Conservation (phyloP, 495 filamentous ascomycete species). For the Annulohypoxylon stygium region DNA sequence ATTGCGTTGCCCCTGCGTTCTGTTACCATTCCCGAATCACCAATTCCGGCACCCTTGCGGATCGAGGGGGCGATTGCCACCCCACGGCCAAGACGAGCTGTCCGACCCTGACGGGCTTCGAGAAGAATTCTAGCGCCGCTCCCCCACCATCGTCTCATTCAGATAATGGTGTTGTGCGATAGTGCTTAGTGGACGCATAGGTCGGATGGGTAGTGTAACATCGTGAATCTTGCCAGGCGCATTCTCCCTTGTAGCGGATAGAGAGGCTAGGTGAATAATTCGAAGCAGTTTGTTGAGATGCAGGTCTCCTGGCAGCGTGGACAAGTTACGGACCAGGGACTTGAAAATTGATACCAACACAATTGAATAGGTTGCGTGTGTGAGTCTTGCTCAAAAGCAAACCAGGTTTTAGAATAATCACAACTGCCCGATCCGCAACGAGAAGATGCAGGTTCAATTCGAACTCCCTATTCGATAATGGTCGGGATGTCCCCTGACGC, state of each 20-base stretch:
- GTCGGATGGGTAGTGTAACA: constrained; percentile 18
- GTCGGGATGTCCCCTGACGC: background rate
- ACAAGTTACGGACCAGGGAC: background rate
- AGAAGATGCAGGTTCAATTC: constrained; percentile 13
- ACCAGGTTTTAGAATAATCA: background rate
- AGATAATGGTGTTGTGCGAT: constrained; percentile 5
- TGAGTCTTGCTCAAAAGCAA: background rate
- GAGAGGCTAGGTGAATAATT: background rate
- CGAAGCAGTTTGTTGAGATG: background rate
- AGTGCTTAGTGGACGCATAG: constrained; percentile 37
- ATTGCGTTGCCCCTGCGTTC: constrained; percentile 10
- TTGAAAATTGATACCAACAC: background rate
- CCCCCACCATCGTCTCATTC: constrained; percentile 24
- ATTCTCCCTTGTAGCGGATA: background rate
- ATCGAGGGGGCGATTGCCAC: constrained; percentile 13
- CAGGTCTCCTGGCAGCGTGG: background rate
- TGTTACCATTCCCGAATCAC: constrained; percentile 40
- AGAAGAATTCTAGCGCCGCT: constrained; percentile 44
- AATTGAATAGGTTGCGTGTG: background rate
- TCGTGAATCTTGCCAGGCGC: background rate
- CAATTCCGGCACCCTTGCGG: constrained; percentile 12
- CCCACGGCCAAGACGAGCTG: constrained; percentile 30
- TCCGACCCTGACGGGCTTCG: constrained; percentile 29
- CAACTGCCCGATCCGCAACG: background rate
- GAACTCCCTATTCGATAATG: constrained; percentile 6